Conservation (phyloP, 345 rosid genomes). For the Raphanus sativus region DNA sequence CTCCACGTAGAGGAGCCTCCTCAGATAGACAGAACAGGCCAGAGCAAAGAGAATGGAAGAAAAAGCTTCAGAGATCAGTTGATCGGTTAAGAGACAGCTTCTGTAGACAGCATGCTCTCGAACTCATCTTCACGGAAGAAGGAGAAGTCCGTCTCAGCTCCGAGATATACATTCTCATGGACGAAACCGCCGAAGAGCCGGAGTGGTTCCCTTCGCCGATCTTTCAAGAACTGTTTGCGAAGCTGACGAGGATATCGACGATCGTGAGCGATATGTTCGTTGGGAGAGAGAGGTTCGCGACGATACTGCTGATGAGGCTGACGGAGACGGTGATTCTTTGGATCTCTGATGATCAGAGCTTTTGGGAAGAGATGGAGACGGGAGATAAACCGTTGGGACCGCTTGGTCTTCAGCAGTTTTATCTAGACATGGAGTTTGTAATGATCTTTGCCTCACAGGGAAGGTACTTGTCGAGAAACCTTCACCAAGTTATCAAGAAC, state of each 20-base stretch:
- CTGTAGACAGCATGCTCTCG: slow-evolving; percentile 90
- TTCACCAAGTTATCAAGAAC: slow-evolving; percentile 84
- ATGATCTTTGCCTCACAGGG: slow-evolving; percentile 86
- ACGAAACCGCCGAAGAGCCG: slow-evolving; percentile 61
- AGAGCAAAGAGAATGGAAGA: slow-evolving; percentile 88
- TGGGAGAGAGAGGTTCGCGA: slow-evolving; percentile 89
- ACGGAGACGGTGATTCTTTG: slow-evolving; percentile 88
- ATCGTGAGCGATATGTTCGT: slow-evolving; percentile 71
- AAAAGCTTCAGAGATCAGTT: slow-evolving; percentile 68
- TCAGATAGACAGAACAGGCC: slow-evolving; percentile 68
- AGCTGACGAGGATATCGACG: slow-evolving; percentile 60
- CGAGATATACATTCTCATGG: slow-evolving; percentile 56
- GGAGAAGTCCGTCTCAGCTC: slow-evolving; percentile 71
- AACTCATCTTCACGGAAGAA: slow-evolving; percentile 81
- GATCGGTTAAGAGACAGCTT: slow-evolving; percentile 86
- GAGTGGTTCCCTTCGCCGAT: slow-evolving; percentile 89
- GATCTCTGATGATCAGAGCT: slow-evolving; percentile 86
- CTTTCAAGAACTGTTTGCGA: slow-evolving; percentile 69
- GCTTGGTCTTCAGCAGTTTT: slow-evolving; percentile 87
- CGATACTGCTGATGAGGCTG: slow-evolving; percentile 79
- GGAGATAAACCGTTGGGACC: slow-evolving; percentile 74
- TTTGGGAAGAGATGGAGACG: slow-evolving; percentile 84
- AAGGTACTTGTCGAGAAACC: slow-evolving; percentile 75
- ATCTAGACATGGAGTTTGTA: slow-evolving; percentile 92
- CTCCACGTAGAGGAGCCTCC: slow-evolving; percentile 50